A percentile compares a stretch with the other conserved stretches of the same genome.
Evolutionary conservation across 192 early-diverging fungal species (phyloP).

Genomic region (Entomortierella beljakovae): DNA sequence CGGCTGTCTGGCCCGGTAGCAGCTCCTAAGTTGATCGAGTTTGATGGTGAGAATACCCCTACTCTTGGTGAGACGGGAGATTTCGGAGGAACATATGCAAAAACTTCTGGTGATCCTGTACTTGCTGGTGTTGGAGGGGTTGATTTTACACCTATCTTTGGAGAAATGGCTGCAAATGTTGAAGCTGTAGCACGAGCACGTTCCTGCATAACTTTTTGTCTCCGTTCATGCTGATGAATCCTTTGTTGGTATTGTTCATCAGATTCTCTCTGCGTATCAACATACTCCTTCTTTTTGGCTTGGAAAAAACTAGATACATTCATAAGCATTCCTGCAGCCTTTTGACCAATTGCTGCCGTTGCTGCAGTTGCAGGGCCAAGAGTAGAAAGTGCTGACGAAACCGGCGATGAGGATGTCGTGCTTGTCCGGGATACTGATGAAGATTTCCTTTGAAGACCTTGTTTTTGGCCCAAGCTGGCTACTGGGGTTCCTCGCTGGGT

Average conservation of each 20-base stretch:
- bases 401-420: conserved; percentile 11
- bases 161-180: conserved; percentile 21
- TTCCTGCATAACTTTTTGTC: conserved; percentile 44
- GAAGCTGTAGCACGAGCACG: conserved; percentile 42
- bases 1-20: neutral
- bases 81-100: conserved; percentile 29
- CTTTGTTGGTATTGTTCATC: conserved; percentile 51
- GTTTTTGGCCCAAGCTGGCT: conserved; percentile 3
- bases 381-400: conserved; percentile 11
- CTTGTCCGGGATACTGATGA: conserved; percentile 1
- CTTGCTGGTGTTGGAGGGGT: neutral
- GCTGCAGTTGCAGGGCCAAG: conserved; percentile 48
- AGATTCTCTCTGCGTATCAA: conserved; percentile 56
- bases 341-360: conserved; percentile 54
- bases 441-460: conserved; percentile 2
- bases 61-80: neutral
- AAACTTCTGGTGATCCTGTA: neutral
- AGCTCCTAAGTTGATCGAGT: neutral
- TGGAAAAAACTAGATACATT: conserved; percentile 62
- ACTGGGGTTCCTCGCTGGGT: neutral
- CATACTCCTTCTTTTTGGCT: conserved; percentile 58
- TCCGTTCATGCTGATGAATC: conserved; percentile 47
- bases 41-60: neutral
- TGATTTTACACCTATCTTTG: neutral
- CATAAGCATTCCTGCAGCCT: conserved; percentile 60